phyloP scores from a whole-genome alignment of 169 alveolate genomes.

The Plasmodium inui region DNA sequence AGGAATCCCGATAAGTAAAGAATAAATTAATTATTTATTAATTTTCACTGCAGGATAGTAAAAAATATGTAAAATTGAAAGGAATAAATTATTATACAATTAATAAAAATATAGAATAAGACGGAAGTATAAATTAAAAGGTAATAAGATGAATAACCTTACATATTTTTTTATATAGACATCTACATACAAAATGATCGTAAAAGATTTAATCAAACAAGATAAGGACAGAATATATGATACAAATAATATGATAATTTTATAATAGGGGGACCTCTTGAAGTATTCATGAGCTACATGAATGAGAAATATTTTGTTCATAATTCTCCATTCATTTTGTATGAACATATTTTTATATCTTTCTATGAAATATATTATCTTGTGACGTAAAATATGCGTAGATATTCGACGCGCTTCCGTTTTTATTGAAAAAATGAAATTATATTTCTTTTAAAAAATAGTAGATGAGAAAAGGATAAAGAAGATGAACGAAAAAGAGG shows the following conservation, averaged over 20 bases:
- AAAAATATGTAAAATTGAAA: neutral
- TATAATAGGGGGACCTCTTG: neutral
- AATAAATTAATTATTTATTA: neutral
- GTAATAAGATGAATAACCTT: neutral
- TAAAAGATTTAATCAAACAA: neutral
- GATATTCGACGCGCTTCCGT: no score
- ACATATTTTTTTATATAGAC: neutral
- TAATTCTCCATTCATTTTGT: neutral
- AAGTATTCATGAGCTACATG: neutral
- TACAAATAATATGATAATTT: neutral
- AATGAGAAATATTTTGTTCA: neutral
- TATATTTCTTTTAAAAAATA: neutral
- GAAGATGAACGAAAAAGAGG: no score
- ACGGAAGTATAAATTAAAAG: neutral
- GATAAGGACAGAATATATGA: neutral
- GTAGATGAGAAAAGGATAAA: no score
- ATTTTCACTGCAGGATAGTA: neutral
- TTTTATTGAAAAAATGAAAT: no score
- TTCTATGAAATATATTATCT: neutral
- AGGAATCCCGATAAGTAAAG: neutral
- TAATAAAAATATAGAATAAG: neutral
- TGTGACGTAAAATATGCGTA: neutral
- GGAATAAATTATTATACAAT: neutral
- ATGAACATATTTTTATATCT: neutral
- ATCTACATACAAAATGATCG: neutral